Evolutionary conservation across 2,329 filamentous ascomycete genomes (phyloP).

Genomic region (Claviceps fusiformis): DNA sequence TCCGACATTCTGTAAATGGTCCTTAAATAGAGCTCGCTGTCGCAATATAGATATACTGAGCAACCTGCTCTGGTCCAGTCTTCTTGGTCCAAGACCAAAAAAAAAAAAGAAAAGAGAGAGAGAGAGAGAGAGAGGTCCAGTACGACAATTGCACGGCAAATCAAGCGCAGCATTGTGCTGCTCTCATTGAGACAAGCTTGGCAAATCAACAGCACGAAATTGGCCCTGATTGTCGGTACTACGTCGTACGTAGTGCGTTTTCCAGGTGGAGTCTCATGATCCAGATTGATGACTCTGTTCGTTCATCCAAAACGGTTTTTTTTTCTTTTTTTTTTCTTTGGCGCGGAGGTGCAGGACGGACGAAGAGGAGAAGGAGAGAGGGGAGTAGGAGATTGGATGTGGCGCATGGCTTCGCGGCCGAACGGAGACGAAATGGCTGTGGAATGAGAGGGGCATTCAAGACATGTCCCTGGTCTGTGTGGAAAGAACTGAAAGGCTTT

Average conservation of each 20-base stretch:
- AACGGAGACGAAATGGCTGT: constrained; percentile 13
- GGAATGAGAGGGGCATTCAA: not conserved
- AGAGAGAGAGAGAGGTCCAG: not conserved
- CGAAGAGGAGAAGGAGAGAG: too few species aligned
- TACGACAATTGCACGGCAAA: not conserved
- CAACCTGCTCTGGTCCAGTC: not conserved
- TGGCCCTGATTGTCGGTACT: constrained; percentile 2
- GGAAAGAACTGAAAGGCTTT: not conserved
- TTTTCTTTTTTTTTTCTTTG: not conserved
- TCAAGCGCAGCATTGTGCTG: not conserved
- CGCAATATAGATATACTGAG: not conserved
- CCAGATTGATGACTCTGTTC: constrained; percentile 3
- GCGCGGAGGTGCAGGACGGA: too few species aligned
- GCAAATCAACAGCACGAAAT: not conserved
- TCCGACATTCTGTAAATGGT: not conserved
- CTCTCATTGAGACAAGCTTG: not conserved
- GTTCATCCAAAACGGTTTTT: not conserved
- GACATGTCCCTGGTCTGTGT: not conserved
- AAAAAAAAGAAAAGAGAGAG: not conserved
- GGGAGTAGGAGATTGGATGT: not conserved
- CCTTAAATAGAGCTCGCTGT: not conserved
- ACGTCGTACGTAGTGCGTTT: constrained; percentile 2
- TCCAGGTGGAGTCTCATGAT: not conserved
- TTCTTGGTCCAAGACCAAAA: not conserved
- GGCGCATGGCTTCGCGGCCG: constrained; percentile 4